Conservation (phyloP, 2,329 filamentous ascomycete genomes). For the Stagonosporopsis rhizophila region DNA sequence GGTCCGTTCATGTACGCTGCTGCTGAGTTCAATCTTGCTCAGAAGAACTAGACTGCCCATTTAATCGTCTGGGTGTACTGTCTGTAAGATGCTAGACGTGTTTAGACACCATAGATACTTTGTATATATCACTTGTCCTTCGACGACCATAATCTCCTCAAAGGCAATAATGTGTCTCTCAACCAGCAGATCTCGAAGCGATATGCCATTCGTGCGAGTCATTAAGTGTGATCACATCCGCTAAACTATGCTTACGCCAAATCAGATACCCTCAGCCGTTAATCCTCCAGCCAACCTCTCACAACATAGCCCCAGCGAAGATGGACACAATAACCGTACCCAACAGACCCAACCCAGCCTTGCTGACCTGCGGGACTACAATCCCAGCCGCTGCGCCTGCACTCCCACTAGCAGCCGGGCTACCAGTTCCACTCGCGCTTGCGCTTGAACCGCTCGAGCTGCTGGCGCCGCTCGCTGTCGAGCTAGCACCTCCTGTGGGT, state of each 20-base stretch:
- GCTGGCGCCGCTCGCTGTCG: slow-evolving; percentile 21
- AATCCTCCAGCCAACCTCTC: not conserved
- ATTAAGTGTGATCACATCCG: not conserved
- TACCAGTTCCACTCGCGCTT: slow-evolving; percentile 10
- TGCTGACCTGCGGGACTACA: slow-evolving; percentile 32
- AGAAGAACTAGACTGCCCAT: slow-evolving; percentile 1
- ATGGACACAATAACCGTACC: slow-evolving; percentile 37
- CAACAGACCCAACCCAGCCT: slow-evolving; percentile 39
- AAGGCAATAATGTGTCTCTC: not conserved
- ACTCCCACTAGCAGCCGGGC: slow-evolving; percentile 13
- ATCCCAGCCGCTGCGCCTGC: slow-evolving; percentile 25
- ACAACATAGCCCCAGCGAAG: slow-evolving; percentile 40
- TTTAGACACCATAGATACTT: not conserved
- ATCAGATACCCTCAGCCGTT: not conserved
- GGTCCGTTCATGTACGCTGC: slow-evolving; percentile 52
- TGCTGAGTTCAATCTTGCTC: slow-evolving; percentile 38
- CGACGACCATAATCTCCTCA: not conserved
- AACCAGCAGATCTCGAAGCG: not conserved
- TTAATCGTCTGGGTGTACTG: not conserved
- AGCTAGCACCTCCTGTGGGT: slow-evolving; percentile 19
- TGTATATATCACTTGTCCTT: slow-evolving; percentile 1
- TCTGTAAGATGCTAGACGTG: not conserved
- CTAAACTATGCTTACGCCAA: not conserved
- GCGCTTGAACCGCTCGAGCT: slow-evolving; percentile 20
- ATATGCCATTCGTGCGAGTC: not conserved